A percentile compares a stretch with the other conserved stretches of the same genome.
These are phyloP conservation scores for Pyricularia sp. DNA, from an alignment of 2,329 filamentous ascomycete genomes.

Conservation along the genomic window DNA sequence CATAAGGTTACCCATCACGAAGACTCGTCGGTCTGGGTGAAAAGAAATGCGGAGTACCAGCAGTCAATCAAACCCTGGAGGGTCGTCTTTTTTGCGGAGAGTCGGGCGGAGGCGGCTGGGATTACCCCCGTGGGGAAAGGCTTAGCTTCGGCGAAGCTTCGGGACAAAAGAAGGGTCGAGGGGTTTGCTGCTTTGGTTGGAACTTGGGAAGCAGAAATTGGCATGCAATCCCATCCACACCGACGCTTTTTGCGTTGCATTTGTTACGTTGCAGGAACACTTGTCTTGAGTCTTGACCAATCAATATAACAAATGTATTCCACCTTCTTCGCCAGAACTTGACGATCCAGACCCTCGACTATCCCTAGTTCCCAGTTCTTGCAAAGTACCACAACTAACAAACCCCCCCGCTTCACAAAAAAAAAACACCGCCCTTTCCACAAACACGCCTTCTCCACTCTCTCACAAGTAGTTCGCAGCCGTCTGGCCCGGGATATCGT, in stretches of 20 bases:
- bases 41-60: neutral
- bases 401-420: neutral
- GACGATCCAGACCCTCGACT: no score
- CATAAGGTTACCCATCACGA: neutral
- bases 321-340: no score
- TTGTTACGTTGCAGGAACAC: neutral
- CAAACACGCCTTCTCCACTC: neutral
- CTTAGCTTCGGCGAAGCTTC: neutral
- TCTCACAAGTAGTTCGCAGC: neutral
- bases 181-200: neutral
- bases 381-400: no score
- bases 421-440: neutral
- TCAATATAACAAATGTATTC: no score
- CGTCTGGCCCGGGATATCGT: neutral
- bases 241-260: neutral
- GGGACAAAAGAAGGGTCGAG: neutral
- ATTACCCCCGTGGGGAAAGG: neutral
- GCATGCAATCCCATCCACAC: no score
- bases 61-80: neutral
- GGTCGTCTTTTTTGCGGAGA: neutral
- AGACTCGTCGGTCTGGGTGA: neutral
- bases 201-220: no score
- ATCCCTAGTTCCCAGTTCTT: no score
- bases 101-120: neutral
- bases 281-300: no score